Percentiles rank a stretch among this genome's conserved stretches.
phyloP scores from a whole-genome alignment of 257 asterid genomes.

The Linaria vulgaris region DNA sequence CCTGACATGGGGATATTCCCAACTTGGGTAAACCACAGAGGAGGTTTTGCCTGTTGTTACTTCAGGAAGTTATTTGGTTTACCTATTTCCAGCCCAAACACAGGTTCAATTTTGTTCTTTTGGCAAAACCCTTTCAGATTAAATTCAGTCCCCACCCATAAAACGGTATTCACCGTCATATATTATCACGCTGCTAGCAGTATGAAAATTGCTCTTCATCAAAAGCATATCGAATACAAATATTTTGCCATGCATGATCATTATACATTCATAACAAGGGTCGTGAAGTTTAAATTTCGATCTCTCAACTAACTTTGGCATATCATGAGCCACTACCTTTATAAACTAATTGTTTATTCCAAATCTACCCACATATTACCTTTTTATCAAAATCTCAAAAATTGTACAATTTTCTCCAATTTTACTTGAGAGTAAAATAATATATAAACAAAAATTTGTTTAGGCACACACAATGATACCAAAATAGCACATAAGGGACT shows the following conservation, averaged over 20 bases:
- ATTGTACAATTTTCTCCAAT: neutral
- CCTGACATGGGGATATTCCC: no score
- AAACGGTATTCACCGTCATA: constrained; percentile 1
- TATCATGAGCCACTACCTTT: neutral
- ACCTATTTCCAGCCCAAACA: no score
- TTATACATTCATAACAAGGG: neutral
- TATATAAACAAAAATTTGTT: neutral
- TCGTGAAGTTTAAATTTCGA: neutral
- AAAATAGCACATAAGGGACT: neutral
- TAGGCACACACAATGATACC: neutral
- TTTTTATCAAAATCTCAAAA: neutral
- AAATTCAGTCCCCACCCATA: neutral
- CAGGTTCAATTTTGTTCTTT: no score
- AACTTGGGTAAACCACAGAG: no score
- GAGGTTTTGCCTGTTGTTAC: no score
- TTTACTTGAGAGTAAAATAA: neutral
- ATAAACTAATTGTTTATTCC: neutral
- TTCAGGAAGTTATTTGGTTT: no score
- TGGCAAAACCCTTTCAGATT: no score
- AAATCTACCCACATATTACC: neutral
- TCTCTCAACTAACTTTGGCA: neutral
- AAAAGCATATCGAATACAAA: neutral
- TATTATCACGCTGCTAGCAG: constrained; percentile 6
- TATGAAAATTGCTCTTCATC: neutral
- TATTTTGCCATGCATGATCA: neutral